phyloP scores from a whole-genome alignment of 2,329 filamentous ascomycete species.

The Xylaria sp. region DNA sequence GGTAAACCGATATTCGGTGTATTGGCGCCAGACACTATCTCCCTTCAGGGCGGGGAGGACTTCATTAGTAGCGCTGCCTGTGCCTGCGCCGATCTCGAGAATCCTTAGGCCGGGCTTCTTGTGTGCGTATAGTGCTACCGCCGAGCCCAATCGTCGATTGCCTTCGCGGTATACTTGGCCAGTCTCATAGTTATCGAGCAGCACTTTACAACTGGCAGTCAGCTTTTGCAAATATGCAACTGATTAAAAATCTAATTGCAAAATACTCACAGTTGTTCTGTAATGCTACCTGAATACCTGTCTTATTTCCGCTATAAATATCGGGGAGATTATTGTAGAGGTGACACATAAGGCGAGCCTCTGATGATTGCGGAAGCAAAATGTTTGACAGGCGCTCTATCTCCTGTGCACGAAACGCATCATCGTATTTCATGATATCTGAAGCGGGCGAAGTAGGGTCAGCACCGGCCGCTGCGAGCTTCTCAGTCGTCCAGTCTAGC shows the following conservation, averaged over 20 bases:
- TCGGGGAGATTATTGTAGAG: conserved; percentile 7
- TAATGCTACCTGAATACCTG: conserved; percentile 18
- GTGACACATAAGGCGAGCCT: conserved; percentile 24
- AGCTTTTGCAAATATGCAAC: neutral
- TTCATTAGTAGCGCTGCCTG: conserved; percentile 20
- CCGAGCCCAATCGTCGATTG: conserved; percentile 7
- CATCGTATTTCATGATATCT: conserved; percentile 1
- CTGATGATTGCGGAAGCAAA: conserved; percentile 14
- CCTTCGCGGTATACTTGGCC: conserved; percentile 23
- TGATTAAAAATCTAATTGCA: neutral
- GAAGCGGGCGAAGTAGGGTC: conserved; percentile 1
- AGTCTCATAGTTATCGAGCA: conserved; percentile 20
- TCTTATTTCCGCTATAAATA: conserved; percentile 19
- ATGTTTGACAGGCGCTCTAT: conserved; percentile 9
- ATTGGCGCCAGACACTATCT: neutral
- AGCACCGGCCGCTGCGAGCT: neutral
- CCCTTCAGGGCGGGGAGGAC: conserved; percentile 1
- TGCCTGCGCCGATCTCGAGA: conserved; percentile 22
- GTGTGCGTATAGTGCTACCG: conserved; percentile 10
- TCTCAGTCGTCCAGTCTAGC: conserved; percentile 19
- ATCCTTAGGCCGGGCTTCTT: conserved; percentile 13
- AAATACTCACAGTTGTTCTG: conserved; percentile 8
- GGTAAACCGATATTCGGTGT: conserved; percentile 20
- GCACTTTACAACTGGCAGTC: neutral
- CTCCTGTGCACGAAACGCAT: conserved; percentile 8